These are phyloP conservation scores for Hemileccinum impolitum DNA, from an alignment of 768 basidiomycete genomes.

Conservation along the genomic window DNA sequence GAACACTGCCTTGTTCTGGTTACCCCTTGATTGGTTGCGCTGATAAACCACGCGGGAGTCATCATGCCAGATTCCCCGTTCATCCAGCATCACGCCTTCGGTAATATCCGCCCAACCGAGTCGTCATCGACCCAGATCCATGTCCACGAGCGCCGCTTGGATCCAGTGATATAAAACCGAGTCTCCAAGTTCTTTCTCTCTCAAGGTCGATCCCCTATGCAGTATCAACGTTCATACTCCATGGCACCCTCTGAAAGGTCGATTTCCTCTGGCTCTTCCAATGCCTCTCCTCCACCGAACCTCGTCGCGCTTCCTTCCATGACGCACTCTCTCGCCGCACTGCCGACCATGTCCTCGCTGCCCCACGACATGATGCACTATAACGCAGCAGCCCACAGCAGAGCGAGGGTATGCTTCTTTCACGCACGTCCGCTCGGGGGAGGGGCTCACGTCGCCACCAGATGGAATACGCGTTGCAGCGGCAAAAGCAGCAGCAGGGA, in stretches of 20 bases:
- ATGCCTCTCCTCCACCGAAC: conserved; percentile 27
- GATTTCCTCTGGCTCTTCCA: conserved; percentile 31
- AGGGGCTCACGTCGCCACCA: conserved; percentile 12
- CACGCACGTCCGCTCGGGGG: not conserved
- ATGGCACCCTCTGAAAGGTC: conserved; percentile 33
- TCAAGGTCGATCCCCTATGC: conserved; percentile 25
- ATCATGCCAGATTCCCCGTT: conserved; percentile 35
- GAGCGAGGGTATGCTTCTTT: conserved; percentile 23
- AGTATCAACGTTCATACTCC: conserved; percentile 32
- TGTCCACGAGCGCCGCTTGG: conserved; percentile 11
- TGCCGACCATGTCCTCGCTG: conserved; percentile 30
- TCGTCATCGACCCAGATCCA: conserved; percentile 8
- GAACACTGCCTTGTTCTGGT: conserved; percentile 31
- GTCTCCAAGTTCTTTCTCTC: too few species aligned
- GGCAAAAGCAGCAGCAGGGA: conserved; percentile 31
- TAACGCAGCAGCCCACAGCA: conserved; percentile 28
- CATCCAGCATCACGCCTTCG: conserved; percentile 31
- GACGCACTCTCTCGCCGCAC: conserved; percentile 30
- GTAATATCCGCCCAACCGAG: conserved; percentile 32
- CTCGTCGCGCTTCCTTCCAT: conserved; percentile 31
- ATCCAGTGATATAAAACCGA: conserved; percentile 25
- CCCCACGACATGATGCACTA: conserved; percentile 32
- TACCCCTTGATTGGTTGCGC: conserved; percentile 32
- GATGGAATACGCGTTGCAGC: conserved; percentile 33
- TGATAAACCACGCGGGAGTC: conserved; percentile 31